These are phyloP conservation scores for Didymella keratinophila DNA, from an alignment of 2,329 filamentous ascomycete genomes.

Conservation along the genomic window DNA sequence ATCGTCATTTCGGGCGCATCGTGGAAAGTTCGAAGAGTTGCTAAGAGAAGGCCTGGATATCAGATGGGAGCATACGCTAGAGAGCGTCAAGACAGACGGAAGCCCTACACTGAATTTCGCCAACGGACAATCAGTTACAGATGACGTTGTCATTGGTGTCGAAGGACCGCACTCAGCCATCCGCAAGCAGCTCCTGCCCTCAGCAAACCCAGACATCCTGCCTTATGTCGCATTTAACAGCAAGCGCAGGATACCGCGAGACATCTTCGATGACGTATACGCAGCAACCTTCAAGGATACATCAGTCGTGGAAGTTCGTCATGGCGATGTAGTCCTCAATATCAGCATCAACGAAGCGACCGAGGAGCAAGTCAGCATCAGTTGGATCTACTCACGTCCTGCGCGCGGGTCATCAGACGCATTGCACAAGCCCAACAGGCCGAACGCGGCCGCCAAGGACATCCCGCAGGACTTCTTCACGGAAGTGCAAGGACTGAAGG, in stretches of 20 bases:
- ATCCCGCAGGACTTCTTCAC: slow-evolving; percentile 49
- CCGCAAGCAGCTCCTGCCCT: slow-evolving; percentile 37
- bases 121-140: slow-evolving; percentile 22
- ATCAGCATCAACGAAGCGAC: slow-evolving; percentile 42
- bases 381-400: slow-evolving; percentile 53
- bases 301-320: slow-evolving; percentile 35
- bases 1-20: slow-evolving; percentile 47
- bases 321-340: slow-evolving; percentile 36
- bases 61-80: slow-evolving; percentile 41
- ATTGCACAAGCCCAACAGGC: slow-evolving; percentile 46
- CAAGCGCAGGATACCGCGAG: slow-evolving; percentile 29
- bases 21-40: slow-evolving; percentile 46
- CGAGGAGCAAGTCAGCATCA: slow-evolving; percentile 42
- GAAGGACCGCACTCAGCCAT: slow-evolving; percentile 52
- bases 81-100: background rate
- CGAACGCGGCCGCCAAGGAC: slow-evolving; percentile 39
- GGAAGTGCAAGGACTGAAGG: slow-evolving; percentile 40
- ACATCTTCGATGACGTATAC: slow-evolving; percentile 30
- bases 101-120: slow-evolving; percentile 8
- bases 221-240: slow-evolving; percentile 50
- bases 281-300: slow-evolving; percentile 22
- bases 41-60: slow-evolving; percentile 50
- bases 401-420: slow-evolving; percentile 37
- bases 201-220: slow-evolving; percentile 40
- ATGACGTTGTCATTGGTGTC: slow-evolving; percentile 42